Evolutionary conservation across 169 alveolate species (phyloP), one percentile per base, ranked within the genome.

Genomic region (Plasmodium knowlesi): DNA sequence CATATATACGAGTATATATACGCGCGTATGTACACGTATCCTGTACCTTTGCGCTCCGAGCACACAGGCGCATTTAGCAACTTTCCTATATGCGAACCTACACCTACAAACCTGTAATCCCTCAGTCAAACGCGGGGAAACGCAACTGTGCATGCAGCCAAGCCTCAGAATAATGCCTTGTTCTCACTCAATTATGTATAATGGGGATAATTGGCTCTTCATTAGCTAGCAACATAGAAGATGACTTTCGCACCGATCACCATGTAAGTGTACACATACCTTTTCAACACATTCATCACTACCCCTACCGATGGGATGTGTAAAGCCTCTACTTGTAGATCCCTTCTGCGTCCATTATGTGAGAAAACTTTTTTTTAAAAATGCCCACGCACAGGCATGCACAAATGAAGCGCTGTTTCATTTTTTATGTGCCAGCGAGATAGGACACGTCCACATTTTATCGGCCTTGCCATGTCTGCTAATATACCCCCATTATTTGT

Each of bases 151-250:
- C 73, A 54, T 37, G 30, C 4, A 61, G 32, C 43, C 9, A 37
- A 43, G 50, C 50, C 30, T 5, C 19, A 50, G 54, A 54, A 71
- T 71, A 84, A 84, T 84, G 92, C 74, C 39, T 41, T 72, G 57
- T 71, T 22, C 50, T 25, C 28, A 41, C 19, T 14, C 37, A 43
- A 71, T 84, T 84, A 70, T 84, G 92, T 84, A 84, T 84, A 84
- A 84, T 84, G 92, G 92, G 92, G 54, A 84, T 84, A 84, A 84
- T 84, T 16, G 83, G 83, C 72, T 84, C 92, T 41, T 71, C 92
- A 30, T 22, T 73, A 41, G 4, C 73, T 71, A 72, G 53, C 61
- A 84, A 84, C 78, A 71, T 39, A 84, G 83, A 84, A 61, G 81
- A 82, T 41, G 84, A 70, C 28, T 25, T 22, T 84, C 74, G 54